A percentile compares a stretch with the other conserved stretches of the same genome.
phyloP scores from a whole-genome alignment of 1,139 yeast species.

The Saccharomyces hybrid region DNA sequence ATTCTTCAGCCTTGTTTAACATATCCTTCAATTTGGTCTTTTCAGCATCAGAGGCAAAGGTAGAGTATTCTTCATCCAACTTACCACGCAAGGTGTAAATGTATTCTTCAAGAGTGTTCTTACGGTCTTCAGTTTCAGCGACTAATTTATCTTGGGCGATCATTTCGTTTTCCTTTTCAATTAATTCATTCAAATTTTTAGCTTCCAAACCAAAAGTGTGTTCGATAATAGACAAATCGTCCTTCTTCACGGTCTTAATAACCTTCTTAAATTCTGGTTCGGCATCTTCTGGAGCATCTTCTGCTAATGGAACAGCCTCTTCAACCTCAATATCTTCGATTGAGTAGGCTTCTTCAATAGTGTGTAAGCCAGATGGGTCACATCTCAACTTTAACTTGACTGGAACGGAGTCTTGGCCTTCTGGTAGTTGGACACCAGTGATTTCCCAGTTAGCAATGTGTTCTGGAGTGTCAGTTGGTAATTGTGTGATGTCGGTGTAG shows the following conservation, averaged over 20 bases:
- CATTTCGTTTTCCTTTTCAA: slow-evolving; percentile 79
- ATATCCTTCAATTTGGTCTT: slow-evolving; percentile 65
- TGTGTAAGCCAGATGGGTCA: slow-evolving; percentile 92
- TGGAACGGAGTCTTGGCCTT: slow-evolving; percentile 70
- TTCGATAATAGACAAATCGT: slow-evolving; percentile 54
- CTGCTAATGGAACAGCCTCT: slow-evolving; percentile 59
- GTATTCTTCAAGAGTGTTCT: slow-evolving; percentile 96
- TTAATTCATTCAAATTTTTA: slow-evolving; percentile 45
- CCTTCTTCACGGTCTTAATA: slow-evolving; percentile 87
- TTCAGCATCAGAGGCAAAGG: slow-evolving; percentile 82
- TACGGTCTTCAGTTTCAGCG: slow-evolving; percentile 96
- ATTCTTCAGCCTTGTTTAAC: slow-evolving; percentile 83
- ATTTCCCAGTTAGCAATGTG: slow-evolving; percentile 78
- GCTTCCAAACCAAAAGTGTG: slow-evolving; percentile 60
- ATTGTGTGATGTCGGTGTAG: slow-evolving; percentile 65
- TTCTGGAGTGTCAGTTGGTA: slow-evolving; percentile 61
- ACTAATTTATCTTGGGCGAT: slow-evolving; percentile 87
- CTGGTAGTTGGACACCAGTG: slow-evolving; percentile 72
- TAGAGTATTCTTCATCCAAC: slow-evolving; percentile 81
- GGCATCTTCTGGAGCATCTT: slow-evolving; percentile 49
- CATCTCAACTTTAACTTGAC: slow-evolving; percentile 90
- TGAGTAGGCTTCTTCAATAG: slow-evolving; percentile 87
- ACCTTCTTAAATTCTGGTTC: slow-evolving; percentile 86
- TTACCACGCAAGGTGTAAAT: slow-evolving; percentile 95
- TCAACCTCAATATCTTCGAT: slow-evolving; percentile 84